phyloP scores from a whole-genome alignment of 202 grass and related monocot genomes.

The Panicum virgatum region DNA sequence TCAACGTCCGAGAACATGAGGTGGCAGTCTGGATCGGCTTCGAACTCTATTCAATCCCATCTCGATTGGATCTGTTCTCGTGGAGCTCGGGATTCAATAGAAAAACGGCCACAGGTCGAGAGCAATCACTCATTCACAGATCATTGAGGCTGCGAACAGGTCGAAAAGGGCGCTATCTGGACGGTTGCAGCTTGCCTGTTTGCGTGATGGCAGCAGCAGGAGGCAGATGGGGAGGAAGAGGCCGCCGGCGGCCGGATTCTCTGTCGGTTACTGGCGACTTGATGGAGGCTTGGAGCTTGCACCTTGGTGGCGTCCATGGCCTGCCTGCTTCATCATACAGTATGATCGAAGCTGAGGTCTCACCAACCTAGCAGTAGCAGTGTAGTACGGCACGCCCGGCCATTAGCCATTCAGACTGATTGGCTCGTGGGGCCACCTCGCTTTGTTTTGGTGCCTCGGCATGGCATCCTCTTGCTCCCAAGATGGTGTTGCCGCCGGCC shows the following conservation, averaged over 20 bases:
- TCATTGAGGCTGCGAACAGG: neutral
- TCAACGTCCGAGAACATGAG: slow-evolving; percentile 24
- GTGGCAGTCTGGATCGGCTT: neutral
- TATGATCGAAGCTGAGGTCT: slow-evolving; percentile 15
- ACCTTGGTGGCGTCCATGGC: neutral
- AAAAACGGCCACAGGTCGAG: neutral
- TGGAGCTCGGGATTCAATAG: neutral
- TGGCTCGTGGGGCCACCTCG: neutral
- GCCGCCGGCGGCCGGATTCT: neutral
- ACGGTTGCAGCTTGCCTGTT: neutral
- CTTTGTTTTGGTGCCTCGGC: neutral
- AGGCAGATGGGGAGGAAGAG: neutral
- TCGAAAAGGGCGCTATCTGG: neutral
- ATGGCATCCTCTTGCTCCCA: neutral
- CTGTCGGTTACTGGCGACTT: neutral
- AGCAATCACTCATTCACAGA: slow-evolving; percentile 1
- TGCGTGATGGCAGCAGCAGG: neutral
- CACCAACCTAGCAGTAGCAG: neutral
- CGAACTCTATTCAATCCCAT: neutral
- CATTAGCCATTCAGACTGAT: neutral
- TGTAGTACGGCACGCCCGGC: neutral
- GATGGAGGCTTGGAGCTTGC: neutral
- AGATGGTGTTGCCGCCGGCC: neutral
- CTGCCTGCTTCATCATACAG: neutral
- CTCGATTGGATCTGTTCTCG: neutral